Evolutionary conservation across 805 yeast genomes (phyloP).

Genomic region (Candida ascalaphidarum): DNA sequence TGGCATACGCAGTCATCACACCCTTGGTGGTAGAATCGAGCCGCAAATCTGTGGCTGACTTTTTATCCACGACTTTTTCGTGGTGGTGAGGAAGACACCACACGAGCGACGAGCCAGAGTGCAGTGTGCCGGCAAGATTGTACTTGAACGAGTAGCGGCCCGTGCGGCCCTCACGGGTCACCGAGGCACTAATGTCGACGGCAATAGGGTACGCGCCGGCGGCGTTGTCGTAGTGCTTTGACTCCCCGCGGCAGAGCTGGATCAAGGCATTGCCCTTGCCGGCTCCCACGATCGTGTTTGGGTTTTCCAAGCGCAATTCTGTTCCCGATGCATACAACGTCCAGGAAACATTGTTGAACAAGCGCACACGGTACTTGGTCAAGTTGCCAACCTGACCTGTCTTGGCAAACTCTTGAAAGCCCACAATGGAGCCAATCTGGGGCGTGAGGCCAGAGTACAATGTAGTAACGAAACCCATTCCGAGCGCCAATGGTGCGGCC

Average conservation of each 20-base stretch:
- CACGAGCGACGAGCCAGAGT: conserved; percentile 27
- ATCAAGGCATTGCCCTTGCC: conserved; percentile 32
- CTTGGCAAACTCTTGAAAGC: conserved; percentile 43
- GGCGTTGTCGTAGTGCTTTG: conserved; percentile 41
- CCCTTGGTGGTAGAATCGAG: conserved; percentile 48
- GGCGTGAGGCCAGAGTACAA: conserved; percentile 16
- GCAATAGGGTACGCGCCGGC: conserved; percentile 56
- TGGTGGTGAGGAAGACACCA: conserved; percentile 49
- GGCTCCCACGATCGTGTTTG: conserved; percentile 35
- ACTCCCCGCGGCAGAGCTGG: conserved; percentile 50
- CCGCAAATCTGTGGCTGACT: conserved; percentile 14
- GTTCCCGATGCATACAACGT: conserved; percentile 47
- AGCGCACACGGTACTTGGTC: conserved; percentile 44
- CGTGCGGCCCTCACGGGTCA: conserved; percentile 9
- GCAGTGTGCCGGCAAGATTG: conserved; percentile 14
- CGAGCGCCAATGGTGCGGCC: conserved; percentile 62
- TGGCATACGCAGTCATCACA: conserved; percentile 33
- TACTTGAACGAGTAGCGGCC: conserved; percentile 23
- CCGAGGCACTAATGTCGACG: conserved; percentile 31
- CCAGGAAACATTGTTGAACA: conserved; percentile 57
- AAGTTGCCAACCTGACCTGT: conserved; percentile 19
- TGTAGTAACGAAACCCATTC: conserved; percentile 76
- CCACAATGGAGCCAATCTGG: conserved; percentile 51
- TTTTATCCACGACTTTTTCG: conserved; percentile 22
- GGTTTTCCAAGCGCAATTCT: conserved; percentile 18